Evolutionary conservation across 305 asterid species (phyloP), one percentile per base, ranked within the genome.

Genomic region (Vinca major): DNA sequence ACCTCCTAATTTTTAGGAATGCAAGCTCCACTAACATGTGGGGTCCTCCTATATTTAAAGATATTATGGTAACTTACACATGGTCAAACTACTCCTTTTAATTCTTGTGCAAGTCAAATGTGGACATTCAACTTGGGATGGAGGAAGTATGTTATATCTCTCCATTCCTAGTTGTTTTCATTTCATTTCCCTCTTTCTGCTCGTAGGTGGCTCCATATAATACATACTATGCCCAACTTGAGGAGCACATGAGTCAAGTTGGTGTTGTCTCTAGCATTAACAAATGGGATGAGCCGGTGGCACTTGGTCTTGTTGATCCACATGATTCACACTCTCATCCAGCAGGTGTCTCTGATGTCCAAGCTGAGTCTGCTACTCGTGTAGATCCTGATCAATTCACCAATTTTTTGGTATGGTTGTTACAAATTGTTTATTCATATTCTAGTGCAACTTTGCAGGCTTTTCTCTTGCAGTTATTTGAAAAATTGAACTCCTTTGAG

Each of bases 271-370:
- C 93, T 70, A 84, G 75, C 44, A 75, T 87, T 78, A 92, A 90
- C 71, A 82, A 85, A 79, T 92, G 98, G 98, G 92, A 87, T 78
- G 87, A 86, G 68, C 89, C 93, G 55, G 76, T 92, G 54, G 83
- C 95, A 56, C 95, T 92, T 77, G 98, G 96, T 73, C 75, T 88
- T 71, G 88, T 88, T 60, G 98, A 92, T 81, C 98, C 97, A 66
- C 97, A 92, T 52, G 97, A 92, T 83, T 92, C 98, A 45, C 74
- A 90, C 78, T 92, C 98, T 60, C 98, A 90, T 86, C 92, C 97
- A 52, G 97, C 97, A 67, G 98, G 98, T 63, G 93, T 88, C 61
- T 84, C 96, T 4, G 98, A 92, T 82, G 95, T 74, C 72, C 96
- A 86, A 78, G 85, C 98, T 21, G 97, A 92, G 79, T 84, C 92